A percentile compares a stretch with the other conserved stretches of the same genome.
Conservation (phyloP, 176 grass and related monocot genomes). For the Sorghum bicolor region DNA sequence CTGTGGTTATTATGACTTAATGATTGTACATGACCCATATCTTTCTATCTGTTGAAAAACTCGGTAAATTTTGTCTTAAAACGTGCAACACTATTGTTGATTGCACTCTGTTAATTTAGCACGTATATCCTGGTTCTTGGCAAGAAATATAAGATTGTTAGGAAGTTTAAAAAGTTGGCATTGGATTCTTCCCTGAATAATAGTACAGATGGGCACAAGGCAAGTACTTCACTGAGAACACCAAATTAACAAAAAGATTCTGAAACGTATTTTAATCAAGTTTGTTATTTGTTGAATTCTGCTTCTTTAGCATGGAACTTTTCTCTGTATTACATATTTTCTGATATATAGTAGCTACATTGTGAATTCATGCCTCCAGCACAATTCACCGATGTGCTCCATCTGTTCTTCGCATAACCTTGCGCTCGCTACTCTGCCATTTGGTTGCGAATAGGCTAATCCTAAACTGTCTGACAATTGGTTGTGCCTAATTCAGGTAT, state of each 20-base stretch:
- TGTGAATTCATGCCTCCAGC: not conserved
- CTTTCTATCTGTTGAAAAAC: not conserved
- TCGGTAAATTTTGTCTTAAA: not conserved
- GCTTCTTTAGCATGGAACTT: not conserved
- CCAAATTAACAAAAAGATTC: not conserved
- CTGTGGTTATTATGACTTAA: not conserved
- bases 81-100: not conserved
- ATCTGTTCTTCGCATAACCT: not conserved
- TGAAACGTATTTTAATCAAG: not conserved
- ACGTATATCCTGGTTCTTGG: not conserved
- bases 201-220: not conserved
- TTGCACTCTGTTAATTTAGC: not conserved
- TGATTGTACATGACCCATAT: not conserved
- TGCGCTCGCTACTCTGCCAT: not conserved
- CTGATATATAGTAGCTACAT: not conserved
- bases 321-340: not conserved
- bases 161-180: not conserved
- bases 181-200: not conserved
- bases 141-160: not conserved
- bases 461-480: not conserved
- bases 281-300: not conserved
- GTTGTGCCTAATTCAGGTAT: slow-evolving; percentile 56
- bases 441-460: not conserved
- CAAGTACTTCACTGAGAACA: not conserved
- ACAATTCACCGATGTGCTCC: not conserved